Evolutionary conservation across 257 asterid genomes (phyloP).

Genomic region (Thymus mandschuricus): DNA sequence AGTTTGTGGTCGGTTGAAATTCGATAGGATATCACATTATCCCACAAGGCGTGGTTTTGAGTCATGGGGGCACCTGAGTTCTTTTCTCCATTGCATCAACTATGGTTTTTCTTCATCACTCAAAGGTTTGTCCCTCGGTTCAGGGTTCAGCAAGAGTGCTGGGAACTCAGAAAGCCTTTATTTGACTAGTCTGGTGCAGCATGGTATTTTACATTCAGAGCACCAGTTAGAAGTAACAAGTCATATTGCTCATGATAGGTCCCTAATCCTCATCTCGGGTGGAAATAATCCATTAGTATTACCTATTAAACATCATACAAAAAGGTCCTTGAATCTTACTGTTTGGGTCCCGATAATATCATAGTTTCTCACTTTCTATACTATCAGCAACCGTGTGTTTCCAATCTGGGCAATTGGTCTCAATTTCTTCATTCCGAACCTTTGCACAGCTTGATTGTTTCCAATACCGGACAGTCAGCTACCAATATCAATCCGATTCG

Average conservation of each 20-base stretch:
- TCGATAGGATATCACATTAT: no score
- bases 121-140: neutral
- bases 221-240: slow-evolving; percentile 62
- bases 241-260: slow-evolving; percentile 65
- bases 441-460: slow-evolving; percentile 41
- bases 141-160: slow-evolving; percentile 39
- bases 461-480: slow-evolving; percentile 29
- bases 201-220: slow-evolving; percentile 56
- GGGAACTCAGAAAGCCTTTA: slow-evolving; percentile 41
- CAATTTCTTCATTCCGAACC: slow-evolving; percentile 54
- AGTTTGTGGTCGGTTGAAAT: no score
- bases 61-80: slow-evolving; percentile 31
- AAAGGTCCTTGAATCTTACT: slow-evolving; percentile 88
- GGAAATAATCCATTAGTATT: slow-evolving; percentile 74
- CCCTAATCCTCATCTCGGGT: slow-evolving; percentile 81
- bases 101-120: slow-evolving; percentile 27
- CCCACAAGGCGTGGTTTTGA: slow-evolving; percentile 38
- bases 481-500: slow-evolving; percentile 36
- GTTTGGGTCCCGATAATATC: slow-evolving; percentile 85
- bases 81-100: slow-evolving; percentile 35
- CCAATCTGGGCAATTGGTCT: slow-evolving; percentile 38
- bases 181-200: slow-evolving; percentile 50
- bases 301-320: slow-evolving; percentile 63
- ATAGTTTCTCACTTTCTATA: slow-evolving; percentile 69
- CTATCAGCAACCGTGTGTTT: slow-evolving; percentile 43